Evolutionary conservation across 2,329 filamentous ascomycete genomes (phyloP).

Genomic region (Zelopaecilomyces penicillatus): DNA sequence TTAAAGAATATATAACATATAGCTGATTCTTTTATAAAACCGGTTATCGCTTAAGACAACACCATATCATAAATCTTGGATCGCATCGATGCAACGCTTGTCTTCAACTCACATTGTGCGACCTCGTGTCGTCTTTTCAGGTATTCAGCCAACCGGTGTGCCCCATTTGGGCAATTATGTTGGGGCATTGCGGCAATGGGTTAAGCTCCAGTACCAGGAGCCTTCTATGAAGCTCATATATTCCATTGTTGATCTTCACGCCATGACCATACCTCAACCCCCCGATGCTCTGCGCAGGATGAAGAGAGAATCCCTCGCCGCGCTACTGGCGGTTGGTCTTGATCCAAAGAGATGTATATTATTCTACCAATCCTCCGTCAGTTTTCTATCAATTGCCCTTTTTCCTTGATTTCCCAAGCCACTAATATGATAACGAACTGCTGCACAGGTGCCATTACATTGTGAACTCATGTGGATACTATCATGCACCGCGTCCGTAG

Average conservation of each 20-base stretch:
- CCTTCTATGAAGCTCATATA: slow-evolving; percentile 59
- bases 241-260: slow-evolving; percentile 89
- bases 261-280: slow-evolving; percentile 72
- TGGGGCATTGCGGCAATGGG: slow-evolving; percentile 83
- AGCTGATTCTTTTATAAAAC: no score
- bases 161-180: slow-evolving; percentile 95
- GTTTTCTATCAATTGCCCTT: slow-evolving; percentile 17
- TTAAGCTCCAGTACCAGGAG: slow-evolving; percentile 59
- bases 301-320: slow-evolving; percentile 68
- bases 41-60: no score
- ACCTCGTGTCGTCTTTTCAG: slow-evolving; percentile 68
- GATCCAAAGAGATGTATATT: slow-evolving; percentile 67
- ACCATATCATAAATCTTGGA: no score
- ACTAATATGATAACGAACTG: not conserved
- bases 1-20: no score
- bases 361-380: slow-evolving; percentile 73
- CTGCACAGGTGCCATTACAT: slow-evolving; percentile 67
- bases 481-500: slow-evolving; percentile 82
- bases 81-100: no score
- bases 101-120: not conserved
- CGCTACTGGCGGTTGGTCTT: slow-evolving; percentile 75
- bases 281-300: slow-evolving; percentile 51
- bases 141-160: slow-evolving; percentile 91
- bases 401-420: not conserved
- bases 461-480: slow-evolving; percentile 95